phyloP scores from a whole-genome alignment of 495 filamentous ascomycete genomes.

The Penicillium coprophilum region DNA sequence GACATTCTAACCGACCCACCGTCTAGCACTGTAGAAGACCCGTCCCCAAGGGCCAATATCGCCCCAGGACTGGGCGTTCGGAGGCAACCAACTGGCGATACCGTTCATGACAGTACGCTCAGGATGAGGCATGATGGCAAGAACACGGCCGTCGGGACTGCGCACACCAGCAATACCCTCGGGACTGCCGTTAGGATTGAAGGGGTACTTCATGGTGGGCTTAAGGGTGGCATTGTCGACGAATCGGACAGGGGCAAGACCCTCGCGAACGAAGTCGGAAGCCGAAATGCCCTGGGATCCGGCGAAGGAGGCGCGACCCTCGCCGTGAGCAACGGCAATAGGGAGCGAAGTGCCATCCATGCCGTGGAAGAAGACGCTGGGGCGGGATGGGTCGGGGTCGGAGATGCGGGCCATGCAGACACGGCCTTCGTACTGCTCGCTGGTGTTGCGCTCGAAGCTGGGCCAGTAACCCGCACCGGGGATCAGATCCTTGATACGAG shows the following conservation, averaged over 20 bases:
- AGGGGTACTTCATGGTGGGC: constrained; percentile 81
- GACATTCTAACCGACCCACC: constrained; percentile 71
- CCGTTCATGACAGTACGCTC: constrained; percentile 87
- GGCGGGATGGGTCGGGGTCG: constrained; percentile 53
- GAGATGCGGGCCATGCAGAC: constrained; percentile 83
- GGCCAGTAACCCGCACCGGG: constrained; percentile 87
- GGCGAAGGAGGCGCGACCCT: constrained; percentile 81
- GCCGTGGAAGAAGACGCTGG: constrained; percentile 88
- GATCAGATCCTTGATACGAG: constrained; percentile 77
- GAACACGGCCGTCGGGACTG: constrained; percentile 76
- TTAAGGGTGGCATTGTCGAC: constrained; percentile 72
- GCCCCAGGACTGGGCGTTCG: constrained; percentile 68
- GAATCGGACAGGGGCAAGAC: constrained; percentile 73
- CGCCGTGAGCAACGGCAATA: constrained; percentile 87
- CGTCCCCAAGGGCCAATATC: constrained; percentile 86
- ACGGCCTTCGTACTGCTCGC: constrained; percentile 91
- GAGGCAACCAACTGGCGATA: constrained; percentile 73
- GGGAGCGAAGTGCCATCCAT: constrained; percentile 84
- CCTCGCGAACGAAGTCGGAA: constrained; percentile 55
- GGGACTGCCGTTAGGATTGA: constrained; percentile 91
- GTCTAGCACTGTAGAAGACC: constrained; percentile 75
- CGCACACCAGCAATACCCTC: constrained; percentile 81
- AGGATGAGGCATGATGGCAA: constrained; percentile 96
- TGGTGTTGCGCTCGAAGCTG: constrained; percentile 78
- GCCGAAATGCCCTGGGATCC: constrained; percentile 37